These are phyloP conservation scores for Plantago major DNA, from an alignment of 257 asterid species.

Conservation along the genomic window DNA sequence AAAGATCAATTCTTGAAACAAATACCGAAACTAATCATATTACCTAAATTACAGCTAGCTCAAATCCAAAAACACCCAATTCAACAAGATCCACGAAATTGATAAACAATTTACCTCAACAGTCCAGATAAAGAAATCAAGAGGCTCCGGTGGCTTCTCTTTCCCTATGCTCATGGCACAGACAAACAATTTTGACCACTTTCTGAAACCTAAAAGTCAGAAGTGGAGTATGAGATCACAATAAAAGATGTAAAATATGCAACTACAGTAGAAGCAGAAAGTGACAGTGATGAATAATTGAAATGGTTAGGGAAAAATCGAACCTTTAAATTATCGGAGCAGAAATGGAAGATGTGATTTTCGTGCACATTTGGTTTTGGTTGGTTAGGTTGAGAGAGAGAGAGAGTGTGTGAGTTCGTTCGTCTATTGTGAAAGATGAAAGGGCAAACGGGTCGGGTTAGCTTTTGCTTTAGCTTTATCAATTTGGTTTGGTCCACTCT, in stretches of 20 bases:
- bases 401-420: slow-evolving; percentile 1
- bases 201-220: slow-evolving; percentile 11
- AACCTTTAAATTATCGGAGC: slow-evolving; percentile 26
- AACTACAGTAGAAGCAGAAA: not conserved
- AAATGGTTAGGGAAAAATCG: slow-evolving; percentile 11
- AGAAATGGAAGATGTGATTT: slow-evolving; percentile 26
- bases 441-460: not conserved
- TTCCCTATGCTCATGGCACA: slow-evolving; percentile 55
- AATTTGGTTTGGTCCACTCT: not conserved
- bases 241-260: not conserved
- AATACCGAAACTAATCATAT: too few relatives aligned
- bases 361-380: slow-evolving; percentile 26
- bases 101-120: slow-evolving; percentile 51
- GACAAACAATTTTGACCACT: slow-evolving; percentile 6
- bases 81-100: slow-evolving; percentile 14
- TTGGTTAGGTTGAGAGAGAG: slow-evolving; percentile 24
- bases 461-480: slow-evolving; percentile 7
- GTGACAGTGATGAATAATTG: not conserved
- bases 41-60: not conserved
- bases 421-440: not conserved
- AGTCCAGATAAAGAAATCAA: slow-evolving; percentile 92
- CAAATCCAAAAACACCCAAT: not conserved
- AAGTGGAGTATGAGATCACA: too few relatives aligned
- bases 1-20: not conserved
- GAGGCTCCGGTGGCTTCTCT: slow-evolving; percentile 80